Evolutionary conservation across 768 basidiomycete genomes (phyloP).

Genomic region (Xerocomus spinulosus): DNA sequence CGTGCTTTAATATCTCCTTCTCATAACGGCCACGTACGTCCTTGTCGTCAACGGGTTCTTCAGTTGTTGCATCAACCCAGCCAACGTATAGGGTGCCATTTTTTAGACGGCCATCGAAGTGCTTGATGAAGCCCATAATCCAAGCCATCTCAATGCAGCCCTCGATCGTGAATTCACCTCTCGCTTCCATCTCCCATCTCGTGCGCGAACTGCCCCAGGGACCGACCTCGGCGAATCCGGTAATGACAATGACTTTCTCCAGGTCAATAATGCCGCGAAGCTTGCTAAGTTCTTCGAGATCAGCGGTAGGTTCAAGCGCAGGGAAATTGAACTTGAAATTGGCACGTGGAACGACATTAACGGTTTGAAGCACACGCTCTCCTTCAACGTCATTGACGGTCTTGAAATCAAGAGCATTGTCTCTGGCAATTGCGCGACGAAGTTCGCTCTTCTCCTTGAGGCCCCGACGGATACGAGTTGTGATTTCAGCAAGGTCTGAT

Average conservation of each 20-base stretch:
- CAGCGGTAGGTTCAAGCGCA: slow-evolving; percentile 63
- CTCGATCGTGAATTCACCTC: slow-evolving; percentile 95
- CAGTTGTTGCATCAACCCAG: slow-evolving; percentile 94
- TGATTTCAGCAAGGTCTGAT: slow-evolving; percentile 90
- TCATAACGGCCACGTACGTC: slow-evolving; percentile 93
- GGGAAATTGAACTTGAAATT: slow-evolving; percentile 99
- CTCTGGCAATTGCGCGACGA: slow-evolving; percentile 87
- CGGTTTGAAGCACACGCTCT: slow-evolving; percentile 87
- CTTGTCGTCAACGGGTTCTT: slow-evolving; percentile 95
- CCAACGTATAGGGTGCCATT: slow-evolving; percentile 91
- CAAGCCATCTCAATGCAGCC: slow-evolving; percentile 99
- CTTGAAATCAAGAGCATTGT: slow-evolving; percentile 96
- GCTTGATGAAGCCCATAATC: slow-evolving; percentile 99
- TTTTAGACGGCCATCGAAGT: slow-evolving; percentile 96
- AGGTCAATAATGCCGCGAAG: slow-evolving; percentile 89
- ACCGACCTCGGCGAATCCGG: slow-evolving; percentile 95
- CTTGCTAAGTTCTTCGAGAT: slow-evolving; percentile 67
- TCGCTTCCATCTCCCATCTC: slow-evolving; percentile 99
- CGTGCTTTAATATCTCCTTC: slow-evolving; percentile 85
- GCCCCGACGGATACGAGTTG: slow-evolving; percentile 74
- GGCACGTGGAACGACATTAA: slow-evolving; percentile 91
- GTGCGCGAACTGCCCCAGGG: slow-evolving; percentile 99
- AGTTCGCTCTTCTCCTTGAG: slow-evolving; percentile 87
- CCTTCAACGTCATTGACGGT: slow-evolving; percentile 84
- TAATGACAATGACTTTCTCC: slow-evolving; percentile 93